Evolutionary conservation across 306 rosid species (phyloP).

Genomic region (Lablab purpureus): DNA sequence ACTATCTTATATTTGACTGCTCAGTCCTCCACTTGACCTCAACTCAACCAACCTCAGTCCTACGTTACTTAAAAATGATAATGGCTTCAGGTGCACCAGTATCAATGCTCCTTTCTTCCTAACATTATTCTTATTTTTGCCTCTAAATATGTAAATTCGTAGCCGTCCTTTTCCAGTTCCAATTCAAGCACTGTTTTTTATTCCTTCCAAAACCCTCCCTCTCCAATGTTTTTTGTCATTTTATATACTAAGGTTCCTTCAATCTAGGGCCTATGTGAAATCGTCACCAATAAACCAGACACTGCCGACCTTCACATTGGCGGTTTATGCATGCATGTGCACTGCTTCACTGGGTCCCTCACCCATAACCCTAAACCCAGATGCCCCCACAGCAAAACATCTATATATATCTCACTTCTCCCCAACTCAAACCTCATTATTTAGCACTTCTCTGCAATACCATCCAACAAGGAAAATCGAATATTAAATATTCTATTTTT

Average conservation of each 20-base stretch:
- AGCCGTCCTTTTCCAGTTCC: conserved; percentile 48
- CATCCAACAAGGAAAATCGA: conserved; percentile 5
- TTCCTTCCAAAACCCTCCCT: conserved; percentile 28
- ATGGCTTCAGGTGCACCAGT: conserved; percentile 19
- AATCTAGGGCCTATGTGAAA: conserved; percentile 21
- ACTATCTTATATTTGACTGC: not conserved
- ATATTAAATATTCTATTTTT: not conserved
- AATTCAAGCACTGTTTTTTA: conserved; percentile 40
- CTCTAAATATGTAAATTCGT: conserved; percentile 22
- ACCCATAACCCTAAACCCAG: conserved; percentile 28
- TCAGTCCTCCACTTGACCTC: conserved; percentile 18
- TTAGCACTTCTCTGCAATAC: conserved; percentile 36
- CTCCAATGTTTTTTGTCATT: not conserved
- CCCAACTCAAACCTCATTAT: not conserved
- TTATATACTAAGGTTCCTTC: conserved; percentile 26
- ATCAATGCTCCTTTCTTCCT: conserved; percentile 7
- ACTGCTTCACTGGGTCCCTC: conserved; percentile 40
- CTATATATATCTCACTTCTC: conserved; percentile 37
- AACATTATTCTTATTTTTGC: not conserved
- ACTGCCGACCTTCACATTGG: conserved; percentile 48
- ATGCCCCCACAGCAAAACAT: not conserved
- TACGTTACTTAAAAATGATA: not conserved
- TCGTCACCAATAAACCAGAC: not conserved
- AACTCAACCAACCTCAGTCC: not conserved
- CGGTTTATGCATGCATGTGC: conserved; percentile 45